phyloP scores from a whole-genome alignment of 495 filamentous ascomycete genomes.

The Tuber aestivum region DNA sequence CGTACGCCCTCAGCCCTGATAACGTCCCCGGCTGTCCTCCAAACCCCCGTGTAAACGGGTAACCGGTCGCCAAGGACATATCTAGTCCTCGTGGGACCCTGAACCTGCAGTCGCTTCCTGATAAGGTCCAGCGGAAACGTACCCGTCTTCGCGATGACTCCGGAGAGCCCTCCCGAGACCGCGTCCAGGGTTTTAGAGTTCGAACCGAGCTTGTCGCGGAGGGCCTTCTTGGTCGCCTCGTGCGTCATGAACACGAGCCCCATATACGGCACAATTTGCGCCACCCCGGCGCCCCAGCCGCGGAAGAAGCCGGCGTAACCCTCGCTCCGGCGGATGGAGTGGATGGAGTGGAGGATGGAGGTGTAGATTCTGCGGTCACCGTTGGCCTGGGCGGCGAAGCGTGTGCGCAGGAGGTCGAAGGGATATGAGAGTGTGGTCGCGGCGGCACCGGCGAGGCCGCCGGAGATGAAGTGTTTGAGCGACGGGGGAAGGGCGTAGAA shows the following conservation, averaged over 20 bases:
- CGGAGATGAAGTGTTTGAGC: constrained; percentile 67
- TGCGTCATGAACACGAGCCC: constrained; percentile 89
- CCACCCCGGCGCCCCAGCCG: constrained; percentile 70
- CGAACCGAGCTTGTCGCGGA: constrained; percentile 34
- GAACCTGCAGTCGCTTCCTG: constrained; percentile 87
- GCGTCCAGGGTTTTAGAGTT: constrained; percentile 57
- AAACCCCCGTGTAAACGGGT: constrained; percentile 69
- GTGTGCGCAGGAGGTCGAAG: constrained; percentile 84
- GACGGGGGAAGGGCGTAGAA: constrained; percentile 54
- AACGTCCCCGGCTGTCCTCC: constrained; percentile 60
- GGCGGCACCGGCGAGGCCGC: constrained; percentile 68
- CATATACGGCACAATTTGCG: constrained; percentile 88
- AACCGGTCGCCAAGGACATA: constrained; percentile 80
- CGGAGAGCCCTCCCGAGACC: constrained; percentile 69
- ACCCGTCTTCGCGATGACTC: constrained; percentile 73
- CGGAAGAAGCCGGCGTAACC: constrained; percentile 76
- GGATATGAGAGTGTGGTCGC: constrained; percentile 87
- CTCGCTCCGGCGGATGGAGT: constrained; percentile 68
- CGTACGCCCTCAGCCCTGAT: constrained; percentile 64
- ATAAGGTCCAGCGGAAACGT: constrained; percentile 94
- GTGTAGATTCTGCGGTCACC: constrained; percentile 56
- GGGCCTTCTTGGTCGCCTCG: constrained; percentile 48
- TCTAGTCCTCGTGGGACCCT: constrained; percentile 70
- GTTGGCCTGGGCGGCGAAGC: constrained; percentile 91
- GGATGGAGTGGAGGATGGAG: constrained; percentile 59